Conservation (phyloP, 192 early-diverging fungal species). For the Cetraspora pellucida region DNA sequence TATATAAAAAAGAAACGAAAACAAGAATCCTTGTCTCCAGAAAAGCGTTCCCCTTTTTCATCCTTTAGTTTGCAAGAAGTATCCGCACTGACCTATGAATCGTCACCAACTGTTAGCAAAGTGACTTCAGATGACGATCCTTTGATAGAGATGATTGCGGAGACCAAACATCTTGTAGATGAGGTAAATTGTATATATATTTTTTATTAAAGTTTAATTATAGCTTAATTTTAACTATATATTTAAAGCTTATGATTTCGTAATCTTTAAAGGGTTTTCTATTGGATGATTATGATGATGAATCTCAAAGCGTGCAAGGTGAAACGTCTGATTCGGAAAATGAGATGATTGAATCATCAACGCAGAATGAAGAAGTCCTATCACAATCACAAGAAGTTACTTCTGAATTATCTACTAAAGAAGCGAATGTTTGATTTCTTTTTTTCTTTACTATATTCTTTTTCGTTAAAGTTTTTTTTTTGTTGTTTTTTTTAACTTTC, state of each 20-base stretch:
- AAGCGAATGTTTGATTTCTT: too few species aligned
- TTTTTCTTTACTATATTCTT: too few species aligned
- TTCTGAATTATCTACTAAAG: too few species aligned
- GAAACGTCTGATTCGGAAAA: neutral
- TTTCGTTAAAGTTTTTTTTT: too few species aligned
- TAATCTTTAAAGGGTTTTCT: neutral
- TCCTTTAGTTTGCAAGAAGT: neutral
- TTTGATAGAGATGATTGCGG: slow-evolving; percentile 5
- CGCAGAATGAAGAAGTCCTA: too few species aligned
- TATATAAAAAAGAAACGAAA: too few species aligned
- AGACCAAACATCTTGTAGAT: slow-evolving; percentile 6
- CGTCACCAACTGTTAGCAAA: neutral
- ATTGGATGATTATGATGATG: neutral
- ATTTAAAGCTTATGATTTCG: neutral
- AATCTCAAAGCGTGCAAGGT: neutral
- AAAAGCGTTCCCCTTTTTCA: neutral
- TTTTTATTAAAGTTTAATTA: neutral
- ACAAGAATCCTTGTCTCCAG: too few species aligned
- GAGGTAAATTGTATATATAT: neutral
- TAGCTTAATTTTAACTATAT: neutral
- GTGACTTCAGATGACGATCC: neutral
- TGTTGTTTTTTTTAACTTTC: too few species aligned
- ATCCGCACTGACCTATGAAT: neutral
- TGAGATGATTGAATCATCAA: neutral
- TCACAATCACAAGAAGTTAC: too few species aligned